Evolutionary conservation across 106 monocot species (phyloP).

Genomic region (Dactylorhiza incarnata): DNA sequence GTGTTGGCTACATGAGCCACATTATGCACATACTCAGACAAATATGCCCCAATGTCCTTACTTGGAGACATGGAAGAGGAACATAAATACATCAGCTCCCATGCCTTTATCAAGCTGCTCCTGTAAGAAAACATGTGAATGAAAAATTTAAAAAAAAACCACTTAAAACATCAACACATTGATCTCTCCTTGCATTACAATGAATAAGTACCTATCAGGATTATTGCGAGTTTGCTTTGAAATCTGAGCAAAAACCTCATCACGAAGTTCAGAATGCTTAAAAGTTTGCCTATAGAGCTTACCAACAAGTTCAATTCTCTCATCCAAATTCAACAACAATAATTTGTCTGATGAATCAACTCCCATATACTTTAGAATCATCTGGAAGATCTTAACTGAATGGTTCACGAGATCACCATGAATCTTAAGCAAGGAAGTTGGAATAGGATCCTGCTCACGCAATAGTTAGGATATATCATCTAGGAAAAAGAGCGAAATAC

Average conservation of each 20-base stretch:
- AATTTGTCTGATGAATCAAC: conserved; percentile 72
- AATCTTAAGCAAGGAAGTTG: conserved; percentile 90
- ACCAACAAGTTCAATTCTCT: conserved; percentile 73
- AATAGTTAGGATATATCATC: not conserved
- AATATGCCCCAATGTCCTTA: conserved; percentile 84
- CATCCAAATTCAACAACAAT: conserved; percentile 49
- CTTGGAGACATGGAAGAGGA: conserved; percentile 91
- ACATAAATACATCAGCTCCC: conserved; percentile 96
- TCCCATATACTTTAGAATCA: conserved; percentile 89
- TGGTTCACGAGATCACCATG: conserved; percentile 68
- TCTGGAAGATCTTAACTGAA: conserved; percentile 77
- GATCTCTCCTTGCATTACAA: conserved; percentile 3
- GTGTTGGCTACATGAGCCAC: conserved; percentile 67
- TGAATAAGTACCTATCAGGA: conserved; percentile 57
- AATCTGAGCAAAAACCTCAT: conserved; percentile 88
- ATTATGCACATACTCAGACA: conserved; percentile 86
- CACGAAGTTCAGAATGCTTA: conserved; percentile 84
- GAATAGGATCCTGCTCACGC: conserved; percentile 82
- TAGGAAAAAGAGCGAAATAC: not conserved
- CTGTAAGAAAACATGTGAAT: conserved; percentile 22
- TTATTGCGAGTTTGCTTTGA: conserved; percentile 98
- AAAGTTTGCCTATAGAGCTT: conserved; percentile 89
- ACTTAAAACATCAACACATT: not conserved
- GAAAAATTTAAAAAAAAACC: conserved; percentile 1
- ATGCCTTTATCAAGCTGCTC: conserved; percentile 64